A percentile compares a stretch with the other conserved stretches of the same genome.
Evolutionary conservation across 148 eudicot genomes (phyloP).

Genomic region (Tetragonia tetragonoides): DNA sequence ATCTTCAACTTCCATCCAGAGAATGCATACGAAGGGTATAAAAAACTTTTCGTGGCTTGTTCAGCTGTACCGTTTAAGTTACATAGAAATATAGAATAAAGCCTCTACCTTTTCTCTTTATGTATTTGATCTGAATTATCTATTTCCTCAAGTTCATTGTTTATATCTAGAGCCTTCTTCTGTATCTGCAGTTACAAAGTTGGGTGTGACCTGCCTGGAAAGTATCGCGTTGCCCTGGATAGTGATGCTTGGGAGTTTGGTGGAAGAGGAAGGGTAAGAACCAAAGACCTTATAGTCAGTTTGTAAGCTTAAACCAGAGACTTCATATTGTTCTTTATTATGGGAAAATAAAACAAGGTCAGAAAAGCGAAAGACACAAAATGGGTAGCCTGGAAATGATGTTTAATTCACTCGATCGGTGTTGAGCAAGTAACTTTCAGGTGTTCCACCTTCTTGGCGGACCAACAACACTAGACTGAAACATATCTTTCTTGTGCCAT

Average conservation of each 20-base stretch:
- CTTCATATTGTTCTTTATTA: not conserved
- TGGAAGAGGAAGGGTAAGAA: slow-evolving; percentile 92
- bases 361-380: not conserved
- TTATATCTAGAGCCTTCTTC: slow-evolving; percentile 1
- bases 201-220: slow-evolving; percentile 98
- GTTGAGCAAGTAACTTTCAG: not conserved
- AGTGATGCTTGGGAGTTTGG: slow-evolving; percentile 95
- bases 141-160: not conserved
- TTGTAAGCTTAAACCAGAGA: not conserved
- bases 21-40: slow-evolving; percentile 87
- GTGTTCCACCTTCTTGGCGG: not conserved
- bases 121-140: not conserved
- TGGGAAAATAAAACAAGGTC: not conserved
- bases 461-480: not conserved
- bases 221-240: slow-evolving; percentile 90
- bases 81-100: too few species aligned
- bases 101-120: too few species aligned
- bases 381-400: too few species aligned
- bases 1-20: slow-evolving; percentile 94
- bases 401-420: not conserved
- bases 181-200: slow-evolving; percentile 66
- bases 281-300: not conserved
- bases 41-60: not conserved
- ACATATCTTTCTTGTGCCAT: not conserved
- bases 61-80: too few species aligned